Evolutionary conservation across 345 rosid genomes (phyloP).

Genomic region (Reutealis trisperma): DNA sequence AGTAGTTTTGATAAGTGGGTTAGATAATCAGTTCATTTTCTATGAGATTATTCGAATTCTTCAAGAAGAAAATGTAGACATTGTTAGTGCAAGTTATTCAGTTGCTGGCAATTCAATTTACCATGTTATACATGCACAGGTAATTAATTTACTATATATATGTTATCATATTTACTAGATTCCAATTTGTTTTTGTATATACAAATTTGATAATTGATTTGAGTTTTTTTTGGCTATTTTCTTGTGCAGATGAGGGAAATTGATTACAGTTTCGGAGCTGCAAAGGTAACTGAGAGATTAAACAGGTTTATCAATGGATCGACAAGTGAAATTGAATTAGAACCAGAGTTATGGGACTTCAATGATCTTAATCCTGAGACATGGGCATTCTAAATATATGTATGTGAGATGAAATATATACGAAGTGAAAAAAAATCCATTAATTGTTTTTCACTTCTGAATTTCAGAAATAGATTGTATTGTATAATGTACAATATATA

Average conservation of each 20-base stretch:
- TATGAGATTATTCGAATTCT: slow-evolving; percentile 43
- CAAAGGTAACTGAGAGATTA: slow-evolving; percentile 39
- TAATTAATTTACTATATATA: slow-evolving; percentile 2
- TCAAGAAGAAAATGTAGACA: slow-evolving; percentile 42
- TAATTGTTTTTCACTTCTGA: too few species aligned
- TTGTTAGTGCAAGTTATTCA: slow-evolving; percentile 41
- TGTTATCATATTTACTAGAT: too few species aligned
- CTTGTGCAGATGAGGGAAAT: slow-evolving; percentile 36
- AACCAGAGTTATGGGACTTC: slow-evolving; percentile 23
- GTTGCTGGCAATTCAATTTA: slow-evolving; percentile 26
- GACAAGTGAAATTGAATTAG: slow-evolving; percentile 17
- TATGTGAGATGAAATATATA: too few species aligned
- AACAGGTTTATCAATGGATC: slow-evolving; percentile 39
- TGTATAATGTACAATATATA: too few species aligned
- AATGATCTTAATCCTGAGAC: background rate
- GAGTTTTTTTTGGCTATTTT: background rate
- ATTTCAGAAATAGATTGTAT: too few species aligned
- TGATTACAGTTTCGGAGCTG: slow-evolving; percentile 30
- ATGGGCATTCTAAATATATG: slow-evolving; percentile 3
- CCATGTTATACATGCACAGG: slow-evolving; percentile 48
- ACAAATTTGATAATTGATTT: background rate
- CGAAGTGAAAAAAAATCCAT: too few species aligned
- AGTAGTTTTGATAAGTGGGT: slow-evolving; percentile 34
- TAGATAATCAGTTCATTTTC: slow-evolving; percentile 31
- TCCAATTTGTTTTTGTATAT: background rate